Evolutionary conservation across 2,329 filamentous ascomycete genomes (phyloP).

Genomic region (Calycina marina): DNA sequence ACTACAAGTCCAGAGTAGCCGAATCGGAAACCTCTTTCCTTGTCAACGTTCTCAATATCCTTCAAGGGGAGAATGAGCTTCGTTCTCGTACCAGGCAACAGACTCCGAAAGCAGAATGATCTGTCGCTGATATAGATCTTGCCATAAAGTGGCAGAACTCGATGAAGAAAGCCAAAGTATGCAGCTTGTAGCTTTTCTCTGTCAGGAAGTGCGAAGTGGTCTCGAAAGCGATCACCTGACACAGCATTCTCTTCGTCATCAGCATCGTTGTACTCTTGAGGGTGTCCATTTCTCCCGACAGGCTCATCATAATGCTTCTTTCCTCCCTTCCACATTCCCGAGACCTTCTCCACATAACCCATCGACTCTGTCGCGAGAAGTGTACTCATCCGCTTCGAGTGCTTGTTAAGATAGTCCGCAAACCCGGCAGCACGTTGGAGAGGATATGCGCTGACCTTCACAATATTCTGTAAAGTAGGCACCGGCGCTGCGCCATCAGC

Average conservation of each 20-base stretch:
- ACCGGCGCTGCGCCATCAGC: slow-evolving; percentile 27
- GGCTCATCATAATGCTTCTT: slow-evolving; percentile 72
- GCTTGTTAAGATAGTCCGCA: slow-evolving; percentile 67
- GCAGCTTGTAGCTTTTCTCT: slow-evolving; percentile 75
- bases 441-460: slow-evolving; percentile 55
- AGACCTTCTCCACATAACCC: slow-evolving; percentile 93
- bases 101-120: slow-evolving; percentile 83
- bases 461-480: slow-evolving; percentile 40
- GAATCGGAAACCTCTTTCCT: slow-evolving; percentile 88
- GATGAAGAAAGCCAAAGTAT: slow-evolving; percentile 84
- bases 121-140: slow-evolving; percentile 89
- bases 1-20: slow-evolving; percentile 83
- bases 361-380: slow-evolving; percentile 81
- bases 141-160: slow-evolving; percentile 81
- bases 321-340: slow-evolving; percentile 90
- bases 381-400: slow-evolving; percentile 68
- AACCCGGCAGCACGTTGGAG: slow-evolving; percentile 71
- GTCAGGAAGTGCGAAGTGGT: slow-evolving; percentile 78
- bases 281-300: slow-evolving; percentile 34
- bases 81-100: slow-evolving; percentile 77
- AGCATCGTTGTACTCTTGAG: slow-evolving; percentile 37
- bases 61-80: slow-evolving; percentile 84
- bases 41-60: slow-evolving; percentile 85
- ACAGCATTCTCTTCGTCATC: slow-evolving; percentile 49
- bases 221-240: slow-evolving; percentile 68